Evolutionary conservation across 306 rosid species (phyloP).

Genomic region (Cucurbita moschata): DNA sequence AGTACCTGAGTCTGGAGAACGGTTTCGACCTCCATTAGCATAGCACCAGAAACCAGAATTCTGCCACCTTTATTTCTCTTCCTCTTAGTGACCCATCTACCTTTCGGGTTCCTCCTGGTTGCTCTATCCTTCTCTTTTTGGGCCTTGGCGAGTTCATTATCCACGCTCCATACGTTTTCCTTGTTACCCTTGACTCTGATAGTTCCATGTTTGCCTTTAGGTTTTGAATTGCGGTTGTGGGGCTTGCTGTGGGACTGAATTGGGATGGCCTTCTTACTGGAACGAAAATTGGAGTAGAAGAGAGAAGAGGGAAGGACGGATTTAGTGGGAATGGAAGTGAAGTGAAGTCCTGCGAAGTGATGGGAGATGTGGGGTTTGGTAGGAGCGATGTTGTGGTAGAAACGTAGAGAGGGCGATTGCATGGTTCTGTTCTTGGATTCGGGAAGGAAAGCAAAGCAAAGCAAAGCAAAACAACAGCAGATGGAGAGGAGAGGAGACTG

Average conservation of each 20-base stretch:
- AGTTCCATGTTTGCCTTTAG: conserved; percentile 10
- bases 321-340: conserved; percentile 23
- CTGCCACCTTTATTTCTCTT: conserved; percentile 26
- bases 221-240: neutral
- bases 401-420: neutral
- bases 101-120: conserved; percentile 21
- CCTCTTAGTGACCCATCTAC: conserved; percentile 28
- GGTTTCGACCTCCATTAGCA: conserved; percentile 70
- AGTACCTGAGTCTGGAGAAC: conserved; percentile 85
- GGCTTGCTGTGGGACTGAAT: conserved; percentile 25
- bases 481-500: neutral
- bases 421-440: neutral
- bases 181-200: conserved; percentile 37
- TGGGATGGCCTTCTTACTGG: conserved; percentile 10
- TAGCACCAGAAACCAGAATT: conserved; percentile 55
- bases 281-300: conserved; percentile 14
- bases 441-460: neutral
- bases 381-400: neutral
- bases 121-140: conserved; percentile 18
- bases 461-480: neutral
- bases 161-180: conserved; percentile 85
- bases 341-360: neutral
- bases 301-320: conserved; percentile 20
- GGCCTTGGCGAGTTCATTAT: conserved; percentile 38
- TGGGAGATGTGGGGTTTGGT: neutral